phyloP scores from a whole-genome alignment of 371 early-diverging fungal species.

The Mucor irregularis region DNA sequence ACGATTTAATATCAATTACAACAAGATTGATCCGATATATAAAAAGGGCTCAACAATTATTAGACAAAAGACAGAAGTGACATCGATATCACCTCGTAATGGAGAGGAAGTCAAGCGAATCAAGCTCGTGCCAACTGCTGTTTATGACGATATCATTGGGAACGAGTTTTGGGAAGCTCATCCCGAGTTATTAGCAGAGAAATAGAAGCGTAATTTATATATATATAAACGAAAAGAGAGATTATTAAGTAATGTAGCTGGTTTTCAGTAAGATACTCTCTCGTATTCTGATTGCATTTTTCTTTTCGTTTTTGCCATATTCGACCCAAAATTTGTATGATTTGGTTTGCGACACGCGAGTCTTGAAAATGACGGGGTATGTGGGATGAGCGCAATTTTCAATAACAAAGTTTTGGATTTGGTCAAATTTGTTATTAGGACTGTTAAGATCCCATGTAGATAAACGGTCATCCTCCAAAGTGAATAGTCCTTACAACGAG shows the following conservation, averaged over 20 bases:
- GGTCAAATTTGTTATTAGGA: neutral
- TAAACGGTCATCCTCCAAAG: neutral
- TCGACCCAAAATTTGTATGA: neutral
- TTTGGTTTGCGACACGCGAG: neutral
- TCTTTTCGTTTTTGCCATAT: neutral
- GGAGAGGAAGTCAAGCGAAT: constrained; percentile 32
- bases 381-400: neutral
- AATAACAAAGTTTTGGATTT: neutral
- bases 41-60: constrained; percentile 85
- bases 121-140: constrained; percentile 48
- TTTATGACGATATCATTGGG: constrained; percentile 86
- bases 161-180: constrained; percentile 79
- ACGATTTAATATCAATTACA: constrained; percentile 87
- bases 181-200: constrained; percentile 26
- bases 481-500: neutral
- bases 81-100: constrained; percentile 36
- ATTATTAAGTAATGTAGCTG: no score
- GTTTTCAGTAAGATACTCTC: neutral
- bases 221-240: no score
- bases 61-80: constrained; percentile 53
- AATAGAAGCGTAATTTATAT: neutral
- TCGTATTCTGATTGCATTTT: neutral
- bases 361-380: neutral
- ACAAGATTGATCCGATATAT: constrained; percentile 75
- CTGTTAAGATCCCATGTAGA: neutral